A percentile compares a stretch with the other conserved stretches of the same genome.
Conservation (phyloP, 495 filamentous ascomycete genomes). For the Aspergillus funiculosus region DNA sequence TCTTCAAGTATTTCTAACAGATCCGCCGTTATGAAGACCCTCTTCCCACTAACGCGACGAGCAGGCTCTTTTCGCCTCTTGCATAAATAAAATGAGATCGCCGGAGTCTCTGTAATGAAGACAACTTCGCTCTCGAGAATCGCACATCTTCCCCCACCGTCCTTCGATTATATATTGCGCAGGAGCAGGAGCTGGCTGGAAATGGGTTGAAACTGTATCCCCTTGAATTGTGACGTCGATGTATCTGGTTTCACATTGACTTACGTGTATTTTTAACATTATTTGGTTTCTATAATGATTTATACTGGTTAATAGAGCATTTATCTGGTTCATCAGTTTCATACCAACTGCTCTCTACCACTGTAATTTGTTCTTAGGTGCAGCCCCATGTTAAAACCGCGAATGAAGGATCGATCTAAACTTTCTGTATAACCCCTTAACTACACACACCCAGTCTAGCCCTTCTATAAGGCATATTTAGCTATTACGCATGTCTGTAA, state of each 20-base stretch:
- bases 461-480: too few species aligned
- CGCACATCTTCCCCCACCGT: neutral
- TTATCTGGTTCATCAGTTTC: neutral
- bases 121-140: neutral
- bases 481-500: too few species aligned
- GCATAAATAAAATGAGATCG: constrained; percentile 28
- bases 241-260: constrained; percentile 6
- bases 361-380: too few species aligned
- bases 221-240: constrained; percentile 6
- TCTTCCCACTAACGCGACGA: constrained; percentile 15
- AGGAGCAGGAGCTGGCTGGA: neutral
- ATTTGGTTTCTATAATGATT: constrained; percentile 14
- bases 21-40: neutral
- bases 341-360: neutral
- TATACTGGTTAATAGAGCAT: constrained; percentile 6
- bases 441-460: too few species aligned
- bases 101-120: neutral
- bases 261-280: constrained; percentile 20
- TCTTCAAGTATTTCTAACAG: constrained; percentile 67
- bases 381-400: too few species aligned
- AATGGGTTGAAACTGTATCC: neutral
- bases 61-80: constrained; percentile 68
- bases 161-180: neutral
- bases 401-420: too few species aligned
- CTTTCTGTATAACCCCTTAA: too few species aligned